Conservation (phyloP, 768 basidiomycete genomes). For the Russula emetica region DNA sequence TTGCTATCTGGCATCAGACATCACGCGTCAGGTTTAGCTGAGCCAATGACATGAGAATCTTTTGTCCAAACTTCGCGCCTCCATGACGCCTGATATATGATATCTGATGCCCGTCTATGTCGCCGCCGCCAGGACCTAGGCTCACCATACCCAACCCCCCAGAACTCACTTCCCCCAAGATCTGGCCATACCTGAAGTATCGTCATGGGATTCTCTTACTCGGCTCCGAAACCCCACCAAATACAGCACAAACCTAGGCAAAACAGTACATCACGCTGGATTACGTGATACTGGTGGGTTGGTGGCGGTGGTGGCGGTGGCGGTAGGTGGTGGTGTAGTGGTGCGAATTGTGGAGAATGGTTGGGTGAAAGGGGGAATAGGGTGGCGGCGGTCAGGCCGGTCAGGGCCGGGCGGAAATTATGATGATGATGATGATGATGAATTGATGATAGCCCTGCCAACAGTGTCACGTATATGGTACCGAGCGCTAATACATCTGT, state of each 20-base stretch:
- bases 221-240: background rate
- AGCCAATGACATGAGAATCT: background rate
- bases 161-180: background rate
- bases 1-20: background rate
- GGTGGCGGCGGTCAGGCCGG: background rate
- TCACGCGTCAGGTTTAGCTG: background rate
- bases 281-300: background rate
- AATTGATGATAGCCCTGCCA: too few relatives aligned
- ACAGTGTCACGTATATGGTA: conserved; percentile 9
- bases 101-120: background rate
- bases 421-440: too few relatives aligned
- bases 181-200: background rate
- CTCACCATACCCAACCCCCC: background rate
- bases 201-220: background rate
- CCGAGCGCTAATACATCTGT: conserved; percentile 37
- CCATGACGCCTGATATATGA: background rate
- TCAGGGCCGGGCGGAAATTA: background rate
- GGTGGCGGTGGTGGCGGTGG: conserved; percentile 1
- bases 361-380: background rate
- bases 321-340: background rate
- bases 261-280: background rate
- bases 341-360: background rate
- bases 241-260: conserved; percentile 7
- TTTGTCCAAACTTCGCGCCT: background rate
- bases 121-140: background rate